Percentiles rank a stretch among this genome's conserved stretches.
These are phyloP conservation scores for Nemania sp. DNA, from an alignment of 2,329 filamentous ascomycete genomes.

Conservation along the genomic window DNA sequence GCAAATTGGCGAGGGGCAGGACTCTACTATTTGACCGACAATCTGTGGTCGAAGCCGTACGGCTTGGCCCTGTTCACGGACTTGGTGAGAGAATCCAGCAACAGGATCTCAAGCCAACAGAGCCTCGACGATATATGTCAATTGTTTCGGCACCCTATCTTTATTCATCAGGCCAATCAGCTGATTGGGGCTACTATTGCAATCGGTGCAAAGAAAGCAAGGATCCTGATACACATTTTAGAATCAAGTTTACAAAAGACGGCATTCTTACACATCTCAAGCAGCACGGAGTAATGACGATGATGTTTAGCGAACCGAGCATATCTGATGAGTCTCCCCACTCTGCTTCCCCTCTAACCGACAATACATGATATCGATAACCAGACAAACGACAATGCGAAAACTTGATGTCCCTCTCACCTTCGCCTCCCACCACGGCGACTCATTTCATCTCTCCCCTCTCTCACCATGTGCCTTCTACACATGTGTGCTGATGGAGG, in stretches of 20 bases:
- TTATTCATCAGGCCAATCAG: constrained; percentile 4
- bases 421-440: neutral
- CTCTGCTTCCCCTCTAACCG: neutral
- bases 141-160: constrained; percentile 10
- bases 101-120: constrained; percentile 2
- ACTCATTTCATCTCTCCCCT: neutral
- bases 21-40: constrained; percentile 4
- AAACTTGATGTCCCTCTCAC: neutral
- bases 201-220: neutral
- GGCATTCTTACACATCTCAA: neutral
- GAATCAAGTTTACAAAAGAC: constrained; percentile 3
- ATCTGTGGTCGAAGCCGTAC: neutral
- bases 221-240: neutral
- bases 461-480: neutral
- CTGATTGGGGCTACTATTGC: constrained; percentile 11
- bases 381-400: neutral
- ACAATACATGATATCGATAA: neutral
- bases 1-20: neutral
- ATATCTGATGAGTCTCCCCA: neutral
- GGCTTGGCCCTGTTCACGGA: neutral
- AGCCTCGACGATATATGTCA: constrained; percentile 8
- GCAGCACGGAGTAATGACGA: neutral
- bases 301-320: neutral
- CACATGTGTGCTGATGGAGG: neutral
- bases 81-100: neutral